Evolutionary conservation across 1,139 yeast genomes (phyloP), one percentile per base, ranked within the genome.

Genomic region (Wickerhamiella infanticola): DNA sequence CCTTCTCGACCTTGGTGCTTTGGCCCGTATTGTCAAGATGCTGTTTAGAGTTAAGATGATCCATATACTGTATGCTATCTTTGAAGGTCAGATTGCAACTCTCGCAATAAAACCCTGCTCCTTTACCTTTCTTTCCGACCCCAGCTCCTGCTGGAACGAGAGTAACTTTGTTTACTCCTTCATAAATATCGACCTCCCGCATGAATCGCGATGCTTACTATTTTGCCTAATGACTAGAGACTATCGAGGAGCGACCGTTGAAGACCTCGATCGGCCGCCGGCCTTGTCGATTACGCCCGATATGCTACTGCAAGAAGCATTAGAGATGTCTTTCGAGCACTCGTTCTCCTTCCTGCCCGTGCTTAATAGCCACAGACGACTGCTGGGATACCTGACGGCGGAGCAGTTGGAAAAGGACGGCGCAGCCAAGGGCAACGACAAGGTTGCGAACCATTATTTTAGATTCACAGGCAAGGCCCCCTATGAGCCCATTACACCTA

Each of bases 81-180:
- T 84, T 75, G 63, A 75, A 86, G 1, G 94, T 80, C 52, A 82
- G 62, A 54, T 80, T 75, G 60, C 97, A 88, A 2, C 76, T 65
- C 18, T 81, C 83, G 62, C 97, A 88, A 55, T 76, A 74, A 61
- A 86, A 86, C 2, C 95, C 95, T 53, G 81, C 76, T 18, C 77
- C 81, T 53, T 77, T 72, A 41, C 85, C 85, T 44, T 76, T 70
- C 37, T 64, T 66, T 1, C 70, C 67, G 2, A 64, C 61, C 1
- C 69, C 61, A 1, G 75, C 64, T 6, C 70, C 67, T 2, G 64
- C 62, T 1, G 70, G 65, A 3, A 69, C 72, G 35, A 76, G 61
- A 6, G 68, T 64, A 35, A 69, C 64, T 49, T 69, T 66, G 52
- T 73, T 73, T 44, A 74, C 51, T 41, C 68, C 68, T 37, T 65